Evolutionary conservation across 2,329 filamentous ascomycete genomes (phyloP).

Genomic region (Pestalotiopsis sp.): DNA sequence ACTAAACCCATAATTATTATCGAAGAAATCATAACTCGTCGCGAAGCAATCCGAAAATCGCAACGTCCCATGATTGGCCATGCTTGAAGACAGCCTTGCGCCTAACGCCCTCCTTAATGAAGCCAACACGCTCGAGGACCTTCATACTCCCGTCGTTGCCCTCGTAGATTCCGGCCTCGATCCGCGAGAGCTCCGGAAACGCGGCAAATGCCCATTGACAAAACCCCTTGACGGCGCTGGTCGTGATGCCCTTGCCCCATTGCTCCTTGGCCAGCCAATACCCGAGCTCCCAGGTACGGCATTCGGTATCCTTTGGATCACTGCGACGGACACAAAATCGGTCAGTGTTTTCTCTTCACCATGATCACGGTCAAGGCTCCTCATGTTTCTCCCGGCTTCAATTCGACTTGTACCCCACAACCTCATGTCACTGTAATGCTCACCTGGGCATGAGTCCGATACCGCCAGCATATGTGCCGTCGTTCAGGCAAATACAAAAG

Average conservation of each 20-base stretch:
- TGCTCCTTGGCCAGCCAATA: slow-evolving; percentile 45
- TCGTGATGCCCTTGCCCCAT: slow-evolving; percentile 48
- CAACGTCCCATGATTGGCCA: slow-evolving; percentile 37
- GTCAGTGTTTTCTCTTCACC: background rate
- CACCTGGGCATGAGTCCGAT: slow-evolving; percentile 37
- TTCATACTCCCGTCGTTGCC: slow-evolving; percentile 41
- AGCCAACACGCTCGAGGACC: slow-evolving; percentile 45
- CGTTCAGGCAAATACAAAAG: slow-evolving; percentile 35
- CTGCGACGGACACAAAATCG: background rate
- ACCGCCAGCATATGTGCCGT: slow-evolving; percentile 37
- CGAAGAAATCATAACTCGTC: slow-evolving; percentile 27
- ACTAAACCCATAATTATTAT: background rate
- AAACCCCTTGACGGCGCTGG: slow-evolving; percentile 39
- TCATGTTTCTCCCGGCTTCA: background rate
- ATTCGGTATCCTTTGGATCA: slow-evolving; percentile 35
- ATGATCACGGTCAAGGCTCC: background rate
- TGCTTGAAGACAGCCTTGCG: slow-evolving; percentile 42
- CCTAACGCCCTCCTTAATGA: slow-evolving; percentile 41
- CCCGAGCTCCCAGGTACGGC: slow-evolving; percentile 46
- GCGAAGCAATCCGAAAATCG: slow-evolving; percentile 39
- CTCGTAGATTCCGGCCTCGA: slow-evolving; percentile 40
- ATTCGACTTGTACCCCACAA: background rate
- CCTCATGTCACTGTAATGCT: background rate
- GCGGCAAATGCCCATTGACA: slow-evolving; percentile 43
- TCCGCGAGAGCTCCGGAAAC: slow-evolving; percentile 38